Evolutionary conservation across 768 basidiomycete species (phyloP).

Genomic region (Kwoniella heveanensis): DNA sequence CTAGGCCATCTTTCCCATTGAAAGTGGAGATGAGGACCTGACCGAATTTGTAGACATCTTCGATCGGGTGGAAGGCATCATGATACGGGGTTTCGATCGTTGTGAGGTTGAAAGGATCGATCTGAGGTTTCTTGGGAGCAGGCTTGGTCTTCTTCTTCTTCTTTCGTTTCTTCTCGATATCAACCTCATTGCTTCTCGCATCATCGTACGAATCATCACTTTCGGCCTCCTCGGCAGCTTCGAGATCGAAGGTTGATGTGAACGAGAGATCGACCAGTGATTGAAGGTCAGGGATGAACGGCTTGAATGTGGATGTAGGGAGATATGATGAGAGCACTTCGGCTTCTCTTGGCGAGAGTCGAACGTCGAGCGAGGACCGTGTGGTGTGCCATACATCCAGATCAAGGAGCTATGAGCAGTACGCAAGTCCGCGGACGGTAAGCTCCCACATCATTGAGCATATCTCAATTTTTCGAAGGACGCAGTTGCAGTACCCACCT

Average conservation of each 20-base stretch:
- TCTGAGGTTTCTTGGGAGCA: not conserved
- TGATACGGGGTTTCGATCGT: conserved; percentile 48
- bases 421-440: not conserved
- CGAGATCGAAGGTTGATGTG: not conserved
- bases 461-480: too few species aligned
- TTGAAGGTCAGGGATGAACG: conserved; percentile 38
- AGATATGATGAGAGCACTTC: conserved; percentile 13
- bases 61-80: conserved; percentile 47
- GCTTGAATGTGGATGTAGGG: conserved; percentile 10
- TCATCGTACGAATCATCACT: not conserved
- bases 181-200: not conserved
- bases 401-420: conserved; percentile 31
- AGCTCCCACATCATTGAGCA: too few species aligned
- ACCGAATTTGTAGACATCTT: conserved; percentile 46
- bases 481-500: conserved; percentile 46
- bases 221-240: not conserved
- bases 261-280: conserved; percentile 30
- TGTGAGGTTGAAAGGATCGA: conserved; percentile 27
- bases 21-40: conserved; percentile 38
- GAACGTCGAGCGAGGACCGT: conserved; percentile 38
- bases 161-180: conserved; percentile 10
- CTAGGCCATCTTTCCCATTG: conserved; percentile 23
- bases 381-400: conserved; percentile 53
- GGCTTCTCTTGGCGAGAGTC: conserved; percentile 20
- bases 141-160: conserved; percentile 6